These are phyloP conservation scores for Aspergillus fijiensis DNA, from an alignment of 2,329 filamentous ascomycete species.

Conservation along the genomic window DNA sequence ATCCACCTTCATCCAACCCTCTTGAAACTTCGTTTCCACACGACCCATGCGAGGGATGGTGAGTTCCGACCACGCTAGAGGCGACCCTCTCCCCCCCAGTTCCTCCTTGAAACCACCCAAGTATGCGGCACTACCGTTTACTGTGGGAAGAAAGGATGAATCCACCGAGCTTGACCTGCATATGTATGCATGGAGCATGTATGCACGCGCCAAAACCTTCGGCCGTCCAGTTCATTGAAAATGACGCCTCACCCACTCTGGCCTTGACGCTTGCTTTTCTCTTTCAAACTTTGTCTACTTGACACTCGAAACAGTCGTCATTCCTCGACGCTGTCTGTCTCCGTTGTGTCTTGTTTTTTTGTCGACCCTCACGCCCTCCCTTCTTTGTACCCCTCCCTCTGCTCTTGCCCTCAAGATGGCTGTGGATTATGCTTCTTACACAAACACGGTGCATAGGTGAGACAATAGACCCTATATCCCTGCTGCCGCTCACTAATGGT, in stretches of 20 bases:
- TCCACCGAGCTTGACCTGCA: slow-evolving; percentile 19
- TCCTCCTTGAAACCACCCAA: slow-evolving; percentile 24
- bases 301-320: slow-evolving; percentile 5
- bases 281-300: slow-evolving; percentile 6
- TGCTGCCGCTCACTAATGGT: slow-evolving; percentile 6
- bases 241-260: slow-evolving; percentile 24
- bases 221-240: slow-evolving; percentile 23
- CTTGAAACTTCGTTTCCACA: slow-evolving; percentile 10
- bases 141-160: slow-evolving; percentile 6
- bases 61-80: slow-evolving; percentile 6
- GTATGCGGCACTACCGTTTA: slow-evolving; percentile 23
- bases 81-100: slow-evolving; percentile 13
- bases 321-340: slow-evolving; percentile 2
- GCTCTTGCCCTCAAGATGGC: slow-evolving; percentile 1
- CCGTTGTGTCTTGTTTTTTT: slow-evolving; percentile 1
- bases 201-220: slow-evolving; percentile 10
- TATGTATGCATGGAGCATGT: slow-evolving; percentile 13
- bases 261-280: slow-evolving; percentile 9
- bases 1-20: neutral
- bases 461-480: neutral
- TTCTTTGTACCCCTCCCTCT: neutral
- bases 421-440: slow-evolving; percentile 15
- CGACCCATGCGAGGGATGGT: slow-evolving; percentile 21
- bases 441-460: slow-evolving; percentile 15
- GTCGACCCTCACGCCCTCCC: neutral